Evolutionary conservation across 345 rosid species (phyloP).

Genomic region (Melaleuca quinquenervia): DNA sequence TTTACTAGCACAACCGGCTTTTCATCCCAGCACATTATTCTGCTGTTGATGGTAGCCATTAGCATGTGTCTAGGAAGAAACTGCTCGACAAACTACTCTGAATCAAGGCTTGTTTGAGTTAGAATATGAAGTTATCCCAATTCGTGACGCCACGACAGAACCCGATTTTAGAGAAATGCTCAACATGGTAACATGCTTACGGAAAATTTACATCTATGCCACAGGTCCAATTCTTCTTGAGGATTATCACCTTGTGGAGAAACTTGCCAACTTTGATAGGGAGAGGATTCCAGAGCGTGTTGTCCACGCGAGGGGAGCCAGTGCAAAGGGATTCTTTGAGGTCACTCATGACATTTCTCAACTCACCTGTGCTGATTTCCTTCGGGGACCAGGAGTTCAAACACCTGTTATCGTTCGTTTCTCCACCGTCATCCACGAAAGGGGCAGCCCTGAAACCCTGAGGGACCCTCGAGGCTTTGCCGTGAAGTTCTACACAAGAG

Average conservation of each 20-base stretch:
- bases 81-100: not conserved
- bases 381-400: constrained; percentile 14
- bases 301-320: constrained; percentile 19
- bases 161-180: not conserved
- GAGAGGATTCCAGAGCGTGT: constrained; percentile 18
- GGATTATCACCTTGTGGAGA: constrained; percentile 16
- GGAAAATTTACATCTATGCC: not conserved
- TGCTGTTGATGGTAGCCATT: not conserved
- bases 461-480: constrained; percentile 17
- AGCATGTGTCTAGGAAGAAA: not conserved
- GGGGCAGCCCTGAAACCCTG: constrained; percentile 16
- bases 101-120: not conserved
- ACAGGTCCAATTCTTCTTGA: constrained; percentile 18
- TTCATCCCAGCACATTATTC: not conserved
- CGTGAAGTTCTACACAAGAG: constrained; percentile 13
- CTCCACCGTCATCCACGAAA: constrained; percentile 16
- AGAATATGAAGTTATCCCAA: not conserved
- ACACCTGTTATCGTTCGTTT: constrained; percentile 13
- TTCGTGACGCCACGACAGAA: not conserved
- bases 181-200: not conserved
- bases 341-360: constrained; percentile 11
- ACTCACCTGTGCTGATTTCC: constrained; percentile 13
- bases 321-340: constrained; percentile 17
- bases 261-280: constrained; percentile 13
- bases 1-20: not conserved